Percentiles rank a stretch among this genome's conserved stretches.
Conservation (phyloP, 768 basidiomycete genomes). For the Leccinum broughii region DNA sequence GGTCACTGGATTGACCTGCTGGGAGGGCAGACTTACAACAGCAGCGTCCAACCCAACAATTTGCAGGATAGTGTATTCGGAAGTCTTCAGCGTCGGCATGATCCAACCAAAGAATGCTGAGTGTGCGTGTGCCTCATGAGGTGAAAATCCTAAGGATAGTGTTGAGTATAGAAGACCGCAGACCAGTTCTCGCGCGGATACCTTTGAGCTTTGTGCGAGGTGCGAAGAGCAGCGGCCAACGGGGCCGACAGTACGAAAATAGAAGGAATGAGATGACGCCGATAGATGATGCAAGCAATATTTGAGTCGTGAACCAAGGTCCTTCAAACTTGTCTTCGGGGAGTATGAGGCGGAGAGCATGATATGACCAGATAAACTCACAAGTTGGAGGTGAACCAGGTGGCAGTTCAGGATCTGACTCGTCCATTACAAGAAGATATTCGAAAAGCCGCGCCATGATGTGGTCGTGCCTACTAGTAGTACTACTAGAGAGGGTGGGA, state of each 20-base stretch:
- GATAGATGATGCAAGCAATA: slow-evolving; percentile 72
- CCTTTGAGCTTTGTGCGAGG: slow-evolving; percentile 95
- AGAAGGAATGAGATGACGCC: slow-evolving; percentile 80
- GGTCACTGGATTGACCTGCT: neutral
- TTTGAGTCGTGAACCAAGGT: slow-evolving; percentile 94
- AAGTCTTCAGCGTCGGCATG: slow-evolving; percentile 84
- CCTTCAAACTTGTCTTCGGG: slow-evolving; percentile 76
- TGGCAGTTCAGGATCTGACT: slow-evolving; percentile 46
- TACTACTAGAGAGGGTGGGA: no score
- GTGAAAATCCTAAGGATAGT: slow-evolving; percentile 73
- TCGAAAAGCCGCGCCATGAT: slow-evolving; percentile 16
- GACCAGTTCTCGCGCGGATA: slow-evolving; percentile 27
- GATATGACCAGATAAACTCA: slow-evolving; percentile 34
- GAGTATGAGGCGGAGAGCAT: slow-evolving; percentile 5
- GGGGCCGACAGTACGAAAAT: slow-evolving; percentile 85
- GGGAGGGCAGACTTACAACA: slow-evolving; percentile 60
- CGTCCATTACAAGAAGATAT: slow-evolving; percentile 29
- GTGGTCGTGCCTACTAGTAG: neutral
- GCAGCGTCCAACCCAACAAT: slow-evolving; percentile 97
- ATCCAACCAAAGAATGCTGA: slow-evolving; percentile 95
- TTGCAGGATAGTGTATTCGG: slow-evolving; percentile 91
- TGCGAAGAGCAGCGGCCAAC: slow-evolving; percentile 89
- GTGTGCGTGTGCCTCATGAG: slow-evolving; percentile 88
- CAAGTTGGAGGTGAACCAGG: slow-evolving; percentile 67
- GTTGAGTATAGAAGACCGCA: slow-evolving; percentile 2